These are phyloP conservation scores for Geotrichum cucujoidarum DNA, from an alignment of 1,139 yeast species.

Conservation along the genomic window DNA sequence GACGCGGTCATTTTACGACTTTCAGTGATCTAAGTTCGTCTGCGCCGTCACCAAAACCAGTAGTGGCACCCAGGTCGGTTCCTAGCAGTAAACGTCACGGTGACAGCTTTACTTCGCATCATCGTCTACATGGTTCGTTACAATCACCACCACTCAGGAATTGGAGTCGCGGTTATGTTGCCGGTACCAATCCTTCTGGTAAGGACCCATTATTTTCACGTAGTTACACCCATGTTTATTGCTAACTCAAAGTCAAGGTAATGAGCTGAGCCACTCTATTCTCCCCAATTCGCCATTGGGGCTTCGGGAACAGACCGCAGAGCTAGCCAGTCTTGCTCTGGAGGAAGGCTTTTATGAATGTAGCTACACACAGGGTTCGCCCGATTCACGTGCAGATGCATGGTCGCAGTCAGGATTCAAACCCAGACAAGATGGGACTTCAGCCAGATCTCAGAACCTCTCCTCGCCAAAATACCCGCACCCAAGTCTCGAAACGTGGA, in stretches of 20 bases:
- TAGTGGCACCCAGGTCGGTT: background rate
- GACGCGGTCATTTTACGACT: too few relatives aligned
- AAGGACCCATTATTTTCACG: too few relatives aligned
- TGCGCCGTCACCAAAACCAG: too few relatives aligned
- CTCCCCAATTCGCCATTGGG: slow-evolving; percentile 27
- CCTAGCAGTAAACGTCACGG: background rate
- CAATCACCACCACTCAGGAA: background rate
- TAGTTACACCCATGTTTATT: background rate
- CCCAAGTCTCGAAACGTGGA: background rate
- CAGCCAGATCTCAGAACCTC: background rate
- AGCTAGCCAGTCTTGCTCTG: slow-evolving; percentile 55
- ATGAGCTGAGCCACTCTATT: background rate
- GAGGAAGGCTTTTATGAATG: slow-evolving; percentile 35
- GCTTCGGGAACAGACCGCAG: slow-evolving; percentile 61
- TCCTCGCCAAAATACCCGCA: background rate
- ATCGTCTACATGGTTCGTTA: background rate
- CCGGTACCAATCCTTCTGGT: background rate
- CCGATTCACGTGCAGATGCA: background rate
- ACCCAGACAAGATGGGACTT: background rate
- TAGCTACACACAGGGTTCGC: background rate
- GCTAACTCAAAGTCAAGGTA: background rate
- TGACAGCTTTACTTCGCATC: background rate
- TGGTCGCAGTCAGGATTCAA: too few relatives aligned
- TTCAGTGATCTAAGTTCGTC: too few relatives aligned
- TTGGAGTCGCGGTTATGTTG: background rate